phyloP scores from a whole-genome alignment of 306 rosid species.

The Vigna unguiculata region DNA sequence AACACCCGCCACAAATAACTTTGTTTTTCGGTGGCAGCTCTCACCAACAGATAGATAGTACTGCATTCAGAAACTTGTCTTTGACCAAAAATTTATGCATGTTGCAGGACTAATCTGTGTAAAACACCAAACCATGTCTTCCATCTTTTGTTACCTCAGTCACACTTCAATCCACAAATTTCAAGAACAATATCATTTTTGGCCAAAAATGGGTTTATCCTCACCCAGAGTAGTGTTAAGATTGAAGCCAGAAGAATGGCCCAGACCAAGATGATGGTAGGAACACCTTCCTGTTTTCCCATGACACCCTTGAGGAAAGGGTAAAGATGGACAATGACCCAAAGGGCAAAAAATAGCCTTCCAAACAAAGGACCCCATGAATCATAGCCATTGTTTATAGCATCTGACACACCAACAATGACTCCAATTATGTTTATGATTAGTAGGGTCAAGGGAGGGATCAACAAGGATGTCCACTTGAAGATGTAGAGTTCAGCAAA shows the following conservation, averaged over 20 bases:
- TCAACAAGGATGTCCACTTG: slow-evolving; percentile 88
- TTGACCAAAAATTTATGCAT: slow-evolving; percentile 34
- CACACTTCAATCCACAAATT: slow-evolving; percentile 87
- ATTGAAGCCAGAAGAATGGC: slow-evolving; percentile 85
- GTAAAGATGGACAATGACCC: slow-evolving; percentile 94
- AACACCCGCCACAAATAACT: slow-evolving; percentile 36
- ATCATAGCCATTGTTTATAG: slow-evolving; percentile 94
- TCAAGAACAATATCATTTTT: slow-evolving; percentile 72
- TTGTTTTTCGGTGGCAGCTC: slow-evolving; percentile 5
- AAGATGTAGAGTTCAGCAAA: slow-evolving; percentile 90
- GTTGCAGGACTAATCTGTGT: slow-evolving; percentile 41
- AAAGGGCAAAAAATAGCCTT: slow-evolving; percentile 79
- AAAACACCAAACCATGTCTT: slow-evolving; percentile 40
- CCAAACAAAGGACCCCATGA: slow-evolving; percentile 96
- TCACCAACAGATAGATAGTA: background rate
- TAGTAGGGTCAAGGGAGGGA: slow-evolving; percentile 82
- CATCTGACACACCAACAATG: slow-evolving; percentile 81
- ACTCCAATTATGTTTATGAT: slow-evolving; percentile 88
- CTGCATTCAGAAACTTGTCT: slow-evolving; percentile 22
- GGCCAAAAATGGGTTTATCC: slow-evolving; percentile 83
- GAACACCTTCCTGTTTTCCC: slow-evolving; percentile 87
- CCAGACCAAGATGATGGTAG: slow-evolving; percentile 91
- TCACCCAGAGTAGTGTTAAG: slow-evolving; percentile 82
- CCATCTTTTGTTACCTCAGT: slow-evolving; percentile 39
- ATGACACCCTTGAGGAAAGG: slow-evolving; percentile 94